Percentiles rank a stretch among this genome's conserved stretches.
These are phyloP conservation scores for Epichloe brachyelytri DNA, from an alignment of 2,329 filamentous ascomycete genomes.

Conservation along the genomic window DNA sequence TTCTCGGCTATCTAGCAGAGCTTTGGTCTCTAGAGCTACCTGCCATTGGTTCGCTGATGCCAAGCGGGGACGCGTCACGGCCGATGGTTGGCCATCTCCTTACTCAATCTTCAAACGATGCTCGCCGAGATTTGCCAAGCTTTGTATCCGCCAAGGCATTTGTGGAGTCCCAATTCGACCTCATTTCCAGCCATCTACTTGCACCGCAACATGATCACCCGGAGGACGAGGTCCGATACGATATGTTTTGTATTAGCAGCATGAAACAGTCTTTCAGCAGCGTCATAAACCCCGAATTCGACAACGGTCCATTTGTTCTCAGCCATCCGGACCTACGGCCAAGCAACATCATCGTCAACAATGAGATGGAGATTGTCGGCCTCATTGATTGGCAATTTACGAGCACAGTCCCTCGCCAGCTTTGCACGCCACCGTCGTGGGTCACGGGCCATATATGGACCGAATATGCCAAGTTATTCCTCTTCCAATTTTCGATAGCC, in stretches of 20 bases:
- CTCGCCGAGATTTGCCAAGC: constrained; percentile 2
- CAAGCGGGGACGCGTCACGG: neutral
- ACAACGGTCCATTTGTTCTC: no score
- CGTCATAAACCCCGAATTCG: no score
- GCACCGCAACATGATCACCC: constrained; percentile 7
- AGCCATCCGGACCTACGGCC: no score
- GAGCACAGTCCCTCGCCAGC: no score
- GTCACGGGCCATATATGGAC: no score
- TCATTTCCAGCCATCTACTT: constrained; percentile 2
- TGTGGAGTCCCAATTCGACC: constrained; percentile 1
- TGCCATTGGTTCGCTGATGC: neutral
- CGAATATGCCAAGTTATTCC: no score
- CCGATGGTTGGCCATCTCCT: neutral
- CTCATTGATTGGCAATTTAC: no score
- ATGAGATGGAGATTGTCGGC: no score
- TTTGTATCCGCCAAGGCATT: constrained; percentile 3
- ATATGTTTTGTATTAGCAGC: constrained; percentile 1
- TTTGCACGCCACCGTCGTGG: no score
- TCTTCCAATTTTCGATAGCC: no score
- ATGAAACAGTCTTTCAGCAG: neutral
- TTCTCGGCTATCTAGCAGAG: no score
- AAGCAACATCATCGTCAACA: no score
- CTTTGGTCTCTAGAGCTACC: neutral
- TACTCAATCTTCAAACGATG: constrained; percentile 2
- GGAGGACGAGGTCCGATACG: constrained; percentile 2